Conservation (phyloP, 805 yeast genomes). For the Pichia exigua region DNA sequence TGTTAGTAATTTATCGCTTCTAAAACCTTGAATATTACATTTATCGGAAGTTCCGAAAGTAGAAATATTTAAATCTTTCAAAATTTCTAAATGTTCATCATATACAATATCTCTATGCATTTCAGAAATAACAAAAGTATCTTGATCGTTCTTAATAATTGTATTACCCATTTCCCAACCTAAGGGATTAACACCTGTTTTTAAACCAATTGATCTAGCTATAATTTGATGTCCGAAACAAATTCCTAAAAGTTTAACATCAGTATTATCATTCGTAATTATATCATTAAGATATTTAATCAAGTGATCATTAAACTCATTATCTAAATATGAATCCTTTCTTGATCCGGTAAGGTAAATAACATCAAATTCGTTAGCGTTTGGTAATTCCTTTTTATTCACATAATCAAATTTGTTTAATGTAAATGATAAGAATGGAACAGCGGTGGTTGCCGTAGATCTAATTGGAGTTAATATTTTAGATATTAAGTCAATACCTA, state of each 20-base stretch:
- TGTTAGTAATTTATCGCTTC: conserved; percentile 45
- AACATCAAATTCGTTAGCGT: conserved; percentile 27
- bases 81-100: conserved; percentile 18
- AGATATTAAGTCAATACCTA: conserved; percentile 25
- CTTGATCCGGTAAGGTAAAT: conserved; percentile 49
- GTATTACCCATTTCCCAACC: conserved; percentile 74
- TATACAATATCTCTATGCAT: conserved; percentile 52
- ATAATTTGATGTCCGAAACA: conserved; percentile 88
- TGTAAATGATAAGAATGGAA: conserved; percentile 8
- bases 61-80: conserved; percentile 29
- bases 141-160: conserved; percentile 30
- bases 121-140: conserved; percentile 34
- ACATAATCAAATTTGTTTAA: conserved; percentile 33
- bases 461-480: neutral
- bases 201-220: conserved; percentile 56
- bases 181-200: conserved; percentile 44
- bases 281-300: conserved; percentile 27
- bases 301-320: conserved; percentile 34
- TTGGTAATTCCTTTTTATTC: conserved; percentile 18
- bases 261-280: conserved; percentile 14
- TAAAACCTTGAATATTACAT: conserved; percentile 64
- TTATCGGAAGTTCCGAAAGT: conserved; percentile 46
- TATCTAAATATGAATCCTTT: conserved; percentile 36
- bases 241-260: conserved; percentile 55
- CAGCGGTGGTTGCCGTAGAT: neutral